Base-by-base conservation (phyloP, 2,329 filamentous ascomycete genomes). In the Penicillium brasilianum region DNA sequence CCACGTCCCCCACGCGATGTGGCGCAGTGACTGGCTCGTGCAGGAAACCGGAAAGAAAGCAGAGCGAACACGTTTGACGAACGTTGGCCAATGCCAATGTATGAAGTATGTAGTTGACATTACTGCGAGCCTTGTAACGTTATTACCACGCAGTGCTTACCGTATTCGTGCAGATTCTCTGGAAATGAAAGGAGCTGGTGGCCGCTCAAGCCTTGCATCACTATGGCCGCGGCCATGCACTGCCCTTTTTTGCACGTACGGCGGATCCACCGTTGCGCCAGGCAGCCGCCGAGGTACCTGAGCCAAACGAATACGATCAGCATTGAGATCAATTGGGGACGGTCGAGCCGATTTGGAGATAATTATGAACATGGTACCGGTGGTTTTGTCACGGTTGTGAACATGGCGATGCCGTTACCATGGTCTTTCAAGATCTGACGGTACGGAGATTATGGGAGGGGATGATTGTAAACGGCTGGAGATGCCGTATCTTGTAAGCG, bases 261-360 rank as follows among this genome's bases (percentile, higher is more conserved):
- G 43, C 44, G 25, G n/a, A 43, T 58, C 63, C 61, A 63, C 63
- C 41, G n/a, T 50, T 32, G 32, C 41, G 18, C 46, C 44, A 63
- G 58, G 60, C 63, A 63, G 43, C 61, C 55, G 30, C 22, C 46
- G 28, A 32, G 28, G n/a, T 46, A 4, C 20, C 52, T 22, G 20
- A 50, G 30, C 43, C 32, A 43, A 49, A 13, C 60, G 57, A 57
- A 52, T 56, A 60, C 58, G 58, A 51, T 36, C 5, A 36, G 25
- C 25, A 28, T 28, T 28, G 3, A 28, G 36, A 37, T 14, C 39
- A 11, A 14, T 22, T 22, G 34, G n/a, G 14, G 22, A 25, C 18
- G 11, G 43, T 28, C 7, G 16, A 9, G 28, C 16, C 2, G 28
- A 16, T 16, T 14, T 7, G 16, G 14, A 11, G 44, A 34, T 50